Evolutionary conservation across 805 yeast species (phyloP).

Genomic region (Wickerhamiella domercqiae): DNA sequence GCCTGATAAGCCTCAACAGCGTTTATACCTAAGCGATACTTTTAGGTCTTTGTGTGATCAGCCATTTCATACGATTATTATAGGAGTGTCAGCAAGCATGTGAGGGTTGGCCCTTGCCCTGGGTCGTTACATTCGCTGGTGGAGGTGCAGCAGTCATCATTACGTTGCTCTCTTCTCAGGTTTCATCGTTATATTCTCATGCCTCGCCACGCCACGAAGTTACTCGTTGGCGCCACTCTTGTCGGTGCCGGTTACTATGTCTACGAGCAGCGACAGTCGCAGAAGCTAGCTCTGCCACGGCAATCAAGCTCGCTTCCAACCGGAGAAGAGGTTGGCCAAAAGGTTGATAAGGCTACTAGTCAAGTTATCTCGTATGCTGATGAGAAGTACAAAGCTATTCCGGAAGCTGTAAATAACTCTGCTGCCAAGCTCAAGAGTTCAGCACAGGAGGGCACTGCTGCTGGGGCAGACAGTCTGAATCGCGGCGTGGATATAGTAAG

Average conservation of each 20-base stretch:
- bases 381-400: background rate
- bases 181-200: background rate
- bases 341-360: slow-evolving; percentile 1
- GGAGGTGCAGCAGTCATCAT: background rate
- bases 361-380: background rate
- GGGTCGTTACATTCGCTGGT: background rate
- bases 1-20: no score
- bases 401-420: slow-evolving; percentile 2
- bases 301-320: background rate
- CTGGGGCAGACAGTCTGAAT: background rate
- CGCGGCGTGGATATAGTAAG: slow-evolving; percentile 2
- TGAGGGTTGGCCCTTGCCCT: background rate
- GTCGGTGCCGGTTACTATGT: slow-evolving; percentile 4
- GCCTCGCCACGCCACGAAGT: slow-evolving; percentile 1
- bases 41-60: no score
- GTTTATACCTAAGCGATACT: no score
- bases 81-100: background rate
- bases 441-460: background rate
- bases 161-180: no score
- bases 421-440: background rate
- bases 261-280: slow-evolving; percentile 3
- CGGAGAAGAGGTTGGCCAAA: slow-evolving; percentile 3
- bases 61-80: background rate
- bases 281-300: background rate
- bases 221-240: slow-evolving; percentile 1